Base-by-base conservation (phyloP, 768 basidiomycete genomes). In the Boletus vermiculosoides region DNA sequence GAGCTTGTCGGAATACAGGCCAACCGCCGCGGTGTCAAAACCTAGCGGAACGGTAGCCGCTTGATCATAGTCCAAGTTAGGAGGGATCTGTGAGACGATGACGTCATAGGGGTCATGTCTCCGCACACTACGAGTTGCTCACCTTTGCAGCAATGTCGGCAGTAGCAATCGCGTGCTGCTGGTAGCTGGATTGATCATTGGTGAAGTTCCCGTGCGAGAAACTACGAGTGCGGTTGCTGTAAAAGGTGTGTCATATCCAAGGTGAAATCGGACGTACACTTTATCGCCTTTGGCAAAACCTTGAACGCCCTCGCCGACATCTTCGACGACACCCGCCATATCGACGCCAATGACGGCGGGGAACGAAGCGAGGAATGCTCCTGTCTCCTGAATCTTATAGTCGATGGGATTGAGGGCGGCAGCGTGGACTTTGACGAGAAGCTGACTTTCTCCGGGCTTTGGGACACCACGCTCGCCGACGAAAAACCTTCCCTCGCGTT, bases 21-120 rank as follows among this genome's bases (percentile, higher is more conserved):
- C 83, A 16, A 76, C 64, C 18, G 76, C 72, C 4, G 81, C 79
- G 1, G 79, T 78, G n/a, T 77, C 74, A 15, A 83, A 66, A 0
- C 66, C 77, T 6, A 80, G 63, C 10, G 83, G 83, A 37, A 84
- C 64, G 0, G 82, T 77, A 2, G 78, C 66, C 4, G 77, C 80
- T 20, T 76, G 65, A 25, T 80, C 80, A 60, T 78, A 80, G 5
- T 73, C 65, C 25, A 80, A 16, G 36, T 74, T 74, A 18, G 62
- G 59, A 2, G 83, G 81, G 34, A 84, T 76, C 78, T 82, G 7
- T 30, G 23, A 37, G 3, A 16, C 3, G 31, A 20, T 54, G 50
- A 61, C 54, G 52, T 62, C 59, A 57, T 28, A 46, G 6, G 16
- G 28, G 16, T 33, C 13, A 20, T 4, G 16, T 25, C 16, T 1